Evolutionary conservation across 164 flowering plant genomes (phyloP).

Genomic region (Sedum album): DNA sequence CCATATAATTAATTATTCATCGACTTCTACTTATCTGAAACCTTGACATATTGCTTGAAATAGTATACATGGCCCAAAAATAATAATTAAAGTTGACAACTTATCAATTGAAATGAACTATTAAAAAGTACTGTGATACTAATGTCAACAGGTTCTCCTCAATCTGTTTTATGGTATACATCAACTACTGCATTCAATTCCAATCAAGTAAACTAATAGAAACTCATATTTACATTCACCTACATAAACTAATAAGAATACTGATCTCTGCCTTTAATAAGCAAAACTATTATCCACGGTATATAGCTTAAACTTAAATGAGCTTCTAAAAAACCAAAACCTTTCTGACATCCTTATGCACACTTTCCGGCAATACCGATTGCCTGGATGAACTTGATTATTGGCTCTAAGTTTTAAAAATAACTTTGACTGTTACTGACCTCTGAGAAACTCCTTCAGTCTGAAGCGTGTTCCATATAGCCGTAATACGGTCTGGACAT

Average conservation of each 20-base stretch:
- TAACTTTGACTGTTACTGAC: no score
- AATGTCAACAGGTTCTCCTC: neutral
- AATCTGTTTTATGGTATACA: neutral
- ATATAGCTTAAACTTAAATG: no score
- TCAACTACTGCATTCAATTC: neutral
- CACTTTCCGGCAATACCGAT: no score
- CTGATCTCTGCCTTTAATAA: no score
- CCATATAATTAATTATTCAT: neutral
- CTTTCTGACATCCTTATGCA: no score
- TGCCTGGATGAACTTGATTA: no score
- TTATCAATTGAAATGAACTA: no score
- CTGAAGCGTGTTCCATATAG: conserved; percentile 63
- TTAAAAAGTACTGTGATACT: no score
- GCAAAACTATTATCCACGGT: no score
- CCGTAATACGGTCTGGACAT: conserved; percentile 58
- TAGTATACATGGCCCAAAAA: neutral
- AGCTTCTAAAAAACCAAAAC: no score
- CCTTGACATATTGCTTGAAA: neutral
- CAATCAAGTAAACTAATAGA: neutral
- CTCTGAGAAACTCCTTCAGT: conserved; percentile 49
- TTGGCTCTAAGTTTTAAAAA: no score
- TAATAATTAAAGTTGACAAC: no score
- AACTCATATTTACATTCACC: neutral
- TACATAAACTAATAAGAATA: neutral
- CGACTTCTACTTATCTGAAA: neutral